Evolutionary conservation across 2,329 filamentous ascomycete species (phyloP), one percentile per base, ranked within the genome.

Genomic region (Colletotrichum graminicola): DNA sequence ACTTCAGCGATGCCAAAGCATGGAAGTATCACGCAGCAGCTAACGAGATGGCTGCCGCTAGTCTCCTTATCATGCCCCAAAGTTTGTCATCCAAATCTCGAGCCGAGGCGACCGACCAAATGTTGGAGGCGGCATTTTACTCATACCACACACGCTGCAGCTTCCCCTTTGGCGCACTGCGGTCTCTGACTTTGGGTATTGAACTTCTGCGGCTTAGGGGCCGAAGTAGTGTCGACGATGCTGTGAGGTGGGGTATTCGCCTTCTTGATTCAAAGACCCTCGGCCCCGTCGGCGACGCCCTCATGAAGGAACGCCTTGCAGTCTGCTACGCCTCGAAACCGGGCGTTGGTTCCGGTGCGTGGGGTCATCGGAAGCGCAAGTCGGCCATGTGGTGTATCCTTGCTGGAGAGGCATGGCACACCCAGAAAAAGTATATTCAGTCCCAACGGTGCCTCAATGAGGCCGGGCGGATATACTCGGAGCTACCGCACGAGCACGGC

Each of bases 11-110:
- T 78, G 95, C 98, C 79, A 98, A 98, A 80, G 97, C 96, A 1
- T 99, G 96, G 96, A 94, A 90, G 76, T 93, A 98, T 78, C 94
- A 98, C 79, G 96, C 96, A 0, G 95, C 93, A 4, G 92, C 93
- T 1, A 95, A 97, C 79, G 96, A 99, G 84, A 98, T 99, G 95
- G 92, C 93, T 39, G 95, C 94, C 6, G 84, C 98, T 16, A 94
- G 93, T 76, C 89, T 94, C 51, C 88, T 99, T 43, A 87, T 99
- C 72, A 91, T 92, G 76, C 91, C 93, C 0, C 89, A 93, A 72
- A 87, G 88, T 21, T 84, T 93, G 73, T 91, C 90, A 2, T 90
- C 92, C 18, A 97, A 95, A 79, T 90, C 89, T 36, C 91, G 95
- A 72, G 85, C 92, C 1, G 96, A 98, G 76, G 92, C 90, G 6